Conservation (phyloP, 352 stramenopile species). For the Phytophthora idaei region DNA sequence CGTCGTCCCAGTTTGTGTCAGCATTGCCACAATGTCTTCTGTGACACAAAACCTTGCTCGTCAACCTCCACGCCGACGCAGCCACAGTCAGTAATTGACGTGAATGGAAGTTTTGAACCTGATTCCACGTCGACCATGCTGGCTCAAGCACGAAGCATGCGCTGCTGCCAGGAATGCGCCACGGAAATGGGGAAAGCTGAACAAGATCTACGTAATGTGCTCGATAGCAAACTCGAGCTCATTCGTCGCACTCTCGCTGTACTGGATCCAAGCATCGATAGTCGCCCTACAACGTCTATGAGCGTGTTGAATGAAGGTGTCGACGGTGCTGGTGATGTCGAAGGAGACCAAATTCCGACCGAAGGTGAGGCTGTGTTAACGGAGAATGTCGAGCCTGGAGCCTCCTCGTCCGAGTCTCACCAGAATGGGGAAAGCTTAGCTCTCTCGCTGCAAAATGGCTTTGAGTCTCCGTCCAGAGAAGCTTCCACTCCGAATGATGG, state of each 20-base stretch:
- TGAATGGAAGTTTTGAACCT: slow-evolving; percentile 4
- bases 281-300: slow-evolving; percentile 5
- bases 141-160: slow-evolving; percentile 37
- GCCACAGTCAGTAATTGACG: slow-evolving; percentile 10
- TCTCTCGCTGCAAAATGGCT: slow-evolving; percentile 7
- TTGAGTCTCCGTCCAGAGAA: slow-evolving; percentile 12
- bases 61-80: slow-evolving; percentile 39
- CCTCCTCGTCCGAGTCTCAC: slow-evolving; percentile 2
- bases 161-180: slow-evolving; percentile 79
- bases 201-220: slow-evolving; percentile 61
- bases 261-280: slow-evolving; percentile 32
- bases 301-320: slow-evolving; percentile 14
- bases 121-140: slow-evolving; percentile 6
- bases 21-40: slow-evolving; percentile 83
- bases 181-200: slow-evolving; percentile 75
- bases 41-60: slow-evolving; percentile 78
- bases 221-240: slow-evolving; percentile 68
- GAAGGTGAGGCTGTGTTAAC: not conserved
- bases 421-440: slow-evolving; percentile 16
- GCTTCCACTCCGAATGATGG: slow-evolving; percentile 4
- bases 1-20: slow-evolving; percentile 76
- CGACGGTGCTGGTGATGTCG: slow-evolving; percentile 2
- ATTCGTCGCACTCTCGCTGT: slow-evolving; percentile 55
- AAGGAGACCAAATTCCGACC: not conserved
- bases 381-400: slow-evolving; percentile 4